A percentile compares a stretch with the other conserved stretches of the same genome.
These are phyloP conservation scores for Skeletonema grethae DNA, from an alignment of 108 stramenopile genomes.

Conservation along the genomic window DNA sequence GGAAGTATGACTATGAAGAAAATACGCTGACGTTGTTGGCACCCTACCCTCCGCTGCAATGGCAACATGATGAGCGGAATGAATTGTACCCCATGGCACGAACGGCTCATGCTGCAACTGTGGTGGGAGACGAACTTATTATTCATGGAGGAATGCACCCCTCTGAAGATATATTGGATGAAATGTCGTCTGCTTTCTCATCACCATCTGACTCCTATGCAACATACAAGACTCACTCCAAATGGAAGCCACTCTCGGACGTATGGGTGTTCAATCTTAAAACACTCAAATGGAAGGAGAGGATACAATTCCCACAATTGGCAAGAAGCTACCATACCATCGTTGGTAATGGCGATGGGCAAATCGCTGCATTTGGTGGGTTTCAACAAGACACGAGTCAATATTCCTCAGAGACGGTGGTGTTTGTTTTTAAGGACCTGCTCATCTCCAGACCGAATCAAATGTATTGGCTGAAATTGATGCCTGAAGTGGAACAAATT, in stretches of 20 bases:
- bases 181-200: slow-evolving; percentile 10
- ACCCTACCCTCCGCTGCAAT: slow-evolving; percentile 39
- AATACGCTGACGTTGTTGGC: slow-evolving; percentile 34
- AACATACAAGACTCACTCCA: slow-evolving; percentile 25
- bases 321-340: slow-evolving; percentile 46
- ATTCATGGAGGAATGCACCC: slow-evolving; percentile 48
- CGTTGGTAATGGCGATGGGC: slow-evolving; percentile 40
- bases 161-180: slow-evolving; percentile 9
- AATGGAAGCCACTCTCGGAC: slow-evolving; percentile 42
- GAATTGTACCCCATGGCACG: slow-evolving; percentile 35
- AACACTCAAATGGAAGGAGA: slow-evolving; percentile 38
- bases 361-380: slow-evolving; percentile 47
- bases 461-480: slow-evolving; percentile 30
- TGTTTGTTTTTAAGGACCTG: slow-evolving; percentile 47
- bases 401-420: slow-evolving; percentile 19
- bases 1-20: slow-evolving; percentile 47
- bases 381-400: slow-evolving; percentile 37
- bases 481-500: slow-evolving; percentile 10
- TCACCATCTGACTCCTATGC: slow-evolving; percentile 27
- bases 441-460: slow-evolving; percentile 34
- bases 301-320: slow-evolving; percentile 29
- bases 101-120: slow-evolving; percentile 44
- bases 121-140: slow-evolving; percentile 39
- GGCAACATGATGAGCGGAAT: slow-evolving; percentile 34
- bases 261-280: slow-evolving; percentile 48